Base-by-base conservation (phyloP, 768 basidiomycete genomes). In the Megacollybia marginata region DNA sequence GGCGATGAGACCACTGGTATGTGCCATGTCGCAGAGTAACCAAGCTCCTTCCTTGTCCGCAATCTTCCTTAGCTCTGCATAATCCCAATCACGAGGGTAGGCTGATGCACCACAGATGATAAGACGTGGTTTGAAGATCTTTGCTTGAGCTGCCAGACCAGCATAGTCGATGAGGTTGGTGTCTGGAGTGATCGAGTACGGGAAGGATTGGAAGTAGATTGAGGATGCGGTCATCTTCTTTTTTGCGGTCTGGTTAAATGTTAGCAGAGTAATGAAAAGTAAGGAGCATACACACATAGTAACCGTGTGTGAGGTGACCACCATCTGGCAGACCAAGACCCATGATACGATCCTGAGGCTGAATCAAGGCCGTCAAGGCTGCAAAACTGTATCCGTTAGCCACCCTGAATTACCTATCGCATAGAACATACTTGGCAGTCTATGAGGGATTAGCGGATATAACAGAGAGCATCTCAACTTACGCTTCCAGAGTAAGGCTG, bases 151-250 rank as follows among this genome's bases (percentile, higher is more conserved):
- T 47, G 82, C 79, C 59, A 99, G 80, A 23, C 68, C 75, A 33
- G 70, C 73, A 68, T 97, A 98, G 74, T 97, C 94, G 58, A 99
- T 82, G 56, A 95, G 76, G 64, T 96, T 86, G 49, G 85, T 88
- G 42, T 81, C 69, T 44, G 88, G 84, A 61, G 85, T 79, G 51
- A 94, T 83, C 44, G 78, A 82, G 60, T 98, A 99, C 43, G 96
- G 95, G 63, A 96, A 76, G 34, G 96, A 96, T 66, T 98, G 94
- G 87, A 98, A 99, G 76, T 98, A 98, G 73, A 99, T 97, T 16
- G 96, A 98, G 19, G 95, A 98, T 33, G 96, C 92, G 33, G 96
- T 97, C 85, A 99, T 98, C 72, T 99, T 98, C 78, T 97, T 96
- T 75, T 98, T 98, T 52, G 92, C 91, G 50, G 92, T 95, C 88